Evolutionary conservation across 139 green algal species (phyloP).

Genomic region (Tetradesmus obliquus): DNA sequence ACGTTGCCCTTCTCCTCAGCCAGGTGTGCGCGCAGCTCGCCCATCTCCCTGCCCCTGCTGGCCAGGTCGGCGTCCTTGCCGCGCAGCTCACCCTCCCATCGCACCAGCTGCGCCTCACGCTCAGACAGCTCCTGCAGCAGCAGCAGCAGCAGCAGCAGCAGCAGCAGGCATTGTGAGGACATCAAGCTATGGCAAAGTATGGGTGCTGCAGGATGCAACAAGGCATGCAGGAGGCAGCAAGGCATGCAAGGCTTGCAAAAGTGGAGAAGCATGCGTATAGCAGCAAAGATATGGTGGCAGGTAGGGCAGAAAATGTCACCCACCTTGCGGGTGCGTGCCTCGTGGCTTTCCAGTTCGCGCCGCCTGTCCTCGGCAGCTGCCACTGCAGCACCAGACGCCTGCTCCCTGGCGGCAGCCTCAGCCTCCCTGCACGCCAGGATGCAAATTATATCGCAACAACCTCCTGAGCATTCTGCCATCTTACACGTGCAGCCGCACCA

Average conservation of each 20-base stretch:
- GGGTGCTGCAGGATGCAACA: neutral
- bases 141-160: neutral
- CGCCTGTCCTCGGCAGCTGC: conserved; percentile 37
- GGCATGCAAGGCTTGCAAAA: neutral
- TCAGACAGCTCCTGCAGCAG: conserved; percentile 38
- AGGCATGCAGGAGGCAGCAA: neutral
- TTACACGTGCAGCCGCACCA: neutral
- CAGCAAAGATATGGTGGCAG: neutral
- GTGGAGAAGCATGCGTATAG: neutral
- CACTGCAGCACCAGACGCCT: neutral
- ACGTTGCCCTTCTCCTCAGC: conserved; percentile 35
- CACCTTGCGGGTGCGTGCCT: conserved; percentile 27
- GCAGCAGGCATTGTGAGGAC: neutral
- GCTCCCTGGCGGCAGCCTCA: conserved; percentile 26
- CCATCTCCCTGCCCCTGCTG: conserved; percentile 35
- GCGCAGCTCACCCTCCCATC: conserved; percentile 45
- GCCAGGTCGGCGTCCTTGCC: conserved; percentile 22
- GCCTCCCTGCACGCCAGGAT: conserved; percentile 12
- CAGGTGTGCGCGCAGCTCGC: conserved; percentile 21
- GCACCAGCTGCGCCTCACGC: conserved; percentile 18
- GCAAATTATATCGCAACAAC: neutral
- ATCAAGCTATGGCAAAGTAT: neutral
- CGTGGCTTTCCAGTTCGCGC: conserved; percentile 7
- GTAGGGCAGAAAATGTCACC: neutral
- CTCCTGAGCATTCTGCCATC: neutral